Percentiles rank a stretch among this genome's conserved stretches.
Evolutionary conservation across 2,329 filamentous ascomycete genomes (phyloP).

Genomic region (Rugonectria rugulosa): DNA sequence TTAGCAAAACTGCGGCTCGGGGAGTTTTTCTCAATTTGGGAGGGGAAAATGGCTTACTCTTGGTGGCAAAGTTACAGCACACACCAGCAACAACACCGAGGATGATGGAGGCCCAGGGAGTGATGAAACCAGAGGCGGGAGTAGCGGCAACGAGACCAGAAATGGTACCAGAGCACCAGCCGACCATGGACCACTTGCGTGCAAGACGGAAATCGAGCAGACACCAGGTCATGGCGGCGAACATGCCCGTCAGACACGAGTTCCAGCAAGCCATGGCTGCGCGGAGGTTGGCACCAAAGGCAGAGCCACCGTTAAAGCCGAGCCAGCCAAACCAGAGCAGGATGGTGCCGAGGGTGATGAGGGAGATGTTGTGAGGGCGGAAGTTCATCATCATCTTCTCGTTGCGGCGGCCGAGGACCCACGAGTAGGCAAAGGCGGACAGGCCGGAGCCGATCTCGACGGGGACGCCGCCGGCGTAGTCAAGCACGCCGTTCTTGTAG

Average conservation of each 20-base stretch:
- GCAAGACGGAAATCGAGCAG: slow-evolving; percentile 94
- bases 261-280: slow-evolving; percentile 99
- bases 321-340: slow-evolving; percentile 99
- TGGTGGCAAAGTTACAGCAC: slow-evolving; percentile 73
- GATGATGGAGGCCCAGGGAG: slow-evolving; percentile 71
- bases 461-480: slow-evolving; percentile 95
- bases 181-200: slow-evolving; percentile 87
- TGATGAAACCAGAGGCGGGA: slow-evolving; percentile 72
- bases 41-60: slow-evolving; percentile 46
- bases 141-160: slow-evolving; percentile 75
- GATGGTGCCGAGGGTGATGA: slow-evolving; percentile 94
- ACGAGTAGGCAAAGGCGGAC: slow-evolving; percentile 92
- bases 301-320: slow-evolving; percentile 96
- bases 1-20: no score
- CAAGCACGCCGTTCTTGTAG: slow-evolving; percentile 87
- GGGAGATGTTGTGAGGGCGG: slow-evolving; percentile 96
- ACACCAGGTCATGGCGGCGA: slow-evolving; percentile 92
- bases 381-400: slow-evolving; percentile 99
- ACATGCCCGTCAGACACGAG: slow-evolving; percentile 91
- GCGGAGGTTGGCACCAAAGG: slow-evolving; percentile 92
- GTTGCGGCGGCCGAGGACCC: slow-evolving; percentile 93
- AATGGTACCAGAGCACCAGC: slow-evolving; percentile 76
- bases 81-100: slow-evolving; percentile 73
- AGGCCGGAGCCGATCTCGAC: slow-evolving; percentile 97
- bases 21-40: neutral